phyloP scores from a whole-genome alignment of 2,329 filamentous ascomycete genomes.

The Sarocladiaceae sp. region DNA sequence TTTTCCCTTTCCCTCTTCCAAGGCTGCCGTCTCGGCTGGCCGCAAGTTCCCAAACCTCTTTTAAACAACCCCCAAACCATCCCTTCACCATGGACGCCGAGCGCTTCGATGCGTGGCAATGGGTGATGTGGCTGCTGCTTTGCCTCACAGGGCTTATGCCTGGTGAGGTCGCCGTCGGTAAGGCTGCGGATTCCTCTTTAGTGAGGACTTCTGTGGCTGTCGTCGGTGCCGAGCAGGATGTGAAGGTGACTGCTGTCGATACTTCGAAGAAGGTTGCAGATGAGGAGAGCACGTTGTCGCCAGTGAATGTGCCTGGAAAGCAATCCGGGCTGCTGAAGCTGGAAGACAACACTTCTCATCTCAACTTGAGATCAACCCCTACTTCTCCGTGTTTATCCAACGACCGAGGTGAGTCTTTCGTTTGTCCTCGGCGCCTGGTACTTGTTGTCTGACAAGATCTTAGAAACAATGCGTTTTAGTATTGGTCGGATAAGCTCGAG shows the following conservation, averaged over 20 bases:
- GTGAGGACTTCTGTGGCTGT: not conserved
- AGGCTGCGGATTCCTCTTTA: not conserved
- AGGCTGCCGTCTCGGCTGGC: constrained; percentile 11
- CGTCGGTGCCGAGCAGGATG: constrained; percentile 3
- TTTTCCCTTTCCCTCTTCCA: constrained; percentile 6
- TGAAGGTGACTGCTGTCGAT: constrained; percentile 9
- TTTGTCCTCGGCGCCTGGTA: not conserved
- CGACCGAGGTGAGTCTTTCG: constrained; percentile 3
- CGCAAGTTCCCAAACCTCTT: constrained; percentile 8
- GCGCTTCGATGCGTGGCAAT: constrained; percentile 9
- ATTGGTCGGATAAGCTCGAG: constrained; percentile 9
- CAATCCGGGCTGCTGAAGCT: not conserved
- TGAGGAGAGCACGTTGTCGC: not conserved
- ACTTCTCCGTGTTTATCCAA: constrained; percentile 6
- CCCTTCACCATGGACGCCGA: constrained; percentile 1
- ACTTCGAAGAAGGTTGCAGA: not conserved
- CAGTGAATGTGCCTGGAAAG: not conserved
- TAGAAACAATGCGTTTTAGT: constrained; percentile 8
- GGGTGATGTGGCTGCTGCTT: constrained; percentile 10
- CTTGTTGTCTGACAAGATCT: not conserved
- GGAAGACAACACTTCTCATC: not conserved
- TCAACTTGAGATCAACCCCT: constrained; percentile 6
- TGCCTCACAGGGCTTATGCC: constrained; percentile 6
- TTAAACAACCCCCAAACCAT: not conserved
- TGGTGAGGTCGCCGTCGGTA: constrained; percentile 3